Conservation (phyloP, 208 protist genomes). For the Porcisia hertigi region DNA sequence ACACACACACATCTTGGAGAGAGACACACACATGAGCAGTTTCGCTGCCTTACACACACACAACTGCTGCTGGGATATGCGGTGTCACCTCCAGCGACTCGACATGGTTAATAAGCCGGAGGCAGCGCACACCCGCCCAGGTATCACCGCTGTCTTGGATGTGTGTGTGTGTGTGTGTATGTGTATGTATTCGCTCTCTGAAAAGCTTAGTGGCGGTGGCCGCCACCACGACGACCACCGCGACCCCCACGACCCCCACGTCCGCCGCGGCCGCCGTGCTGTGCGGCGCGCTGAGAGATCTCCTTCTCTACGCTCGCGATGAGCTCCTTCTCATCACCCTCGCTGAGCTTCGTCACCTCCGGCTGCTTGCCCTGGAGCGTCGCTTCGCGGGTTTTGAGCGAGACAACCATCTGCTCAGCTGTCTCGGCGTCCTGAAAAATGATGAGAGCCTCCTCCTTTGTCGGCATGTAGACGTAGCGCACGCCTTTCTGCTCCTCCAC, state of each 20-base stretch:
- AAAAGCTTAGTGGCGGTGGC: constrained; percentile 15
- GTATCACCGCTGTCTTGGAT: background rate
- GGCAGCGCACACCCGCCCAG: background rate
- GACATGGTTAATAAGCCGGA: background rate
- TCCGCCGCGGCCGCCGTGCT: constrained; percentile 42
- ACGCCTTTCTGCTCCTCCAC: constrained; percentile 83
- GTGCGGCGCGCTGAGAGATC: constrained; percentile 73
- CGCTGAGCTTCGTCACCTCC: constrained; percentile 61
- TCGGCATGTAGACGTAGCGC: constrained; percentile 85
- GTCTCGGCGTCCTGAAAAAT: constrained; percentile 88
- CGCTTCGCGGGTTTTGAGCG: constrained; percentile 63
- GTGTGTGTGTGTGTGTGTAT: background rate
- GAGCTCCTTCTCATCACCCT: constrained; percentile 69
- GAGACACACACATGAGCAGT: background rate
- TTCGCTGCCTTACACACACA: background rate
- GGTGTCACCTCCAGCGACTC: background rate
- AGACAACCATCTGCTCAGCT: constrained; percentile 72
- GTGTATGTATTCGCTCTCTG: background rate
- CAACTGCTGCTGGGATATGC: background rate
- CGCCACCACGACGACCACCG: constrained; percentile 45
- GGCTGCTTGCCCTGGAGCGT: constrained; percentile 82
- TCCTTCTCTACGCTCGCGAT: constrained; percentile 81
- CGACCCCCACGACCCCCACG: constrained; percentile 42
- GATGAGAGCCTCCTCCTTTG: constrained; percentile 62
- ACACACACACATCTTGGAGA: background rate